Conservation (phyloP, 106 monocot species). For the Ottelia alismoides region DNA sequence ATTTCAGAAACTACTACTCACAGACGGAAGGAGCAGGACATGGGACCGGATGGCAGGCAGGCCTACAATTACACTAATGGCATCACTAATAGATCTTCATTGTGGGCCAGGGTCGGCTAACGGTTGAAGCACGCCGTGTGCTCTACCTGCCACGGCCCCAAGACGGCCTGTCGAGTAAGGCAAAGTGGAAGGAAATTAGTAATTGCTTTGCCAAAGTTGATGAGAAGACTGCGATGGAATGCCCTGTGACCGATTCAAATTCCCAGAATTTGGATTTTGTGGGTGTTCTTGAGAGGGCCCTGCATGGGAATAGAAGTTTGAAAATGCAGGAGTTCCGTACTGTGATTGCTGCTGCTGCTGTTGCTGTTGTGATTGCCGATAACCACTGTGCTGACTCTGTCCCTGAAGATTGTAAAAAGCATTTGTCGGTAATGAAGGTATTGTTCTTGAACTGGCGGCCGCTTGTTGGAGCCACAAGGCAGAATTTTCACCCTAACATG, state of each 20-base stretch:
- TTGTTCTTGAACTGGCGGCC: constrained; percentile 60
- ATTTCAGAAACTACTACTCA: too few relatives aligned
- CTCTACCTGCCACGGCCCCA: too few relatives aligned
- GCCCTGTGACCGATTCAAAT: constrained; percentile 43
- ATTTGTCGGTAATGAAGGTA: constrained; percentile 59
- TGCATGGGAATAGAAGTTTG: constrained; percentile 63
- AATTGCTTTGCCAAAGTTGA: constrained; percentile 76
- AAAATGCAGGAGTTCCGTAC: constrained; percentile 45
- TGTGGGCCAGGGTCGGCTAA: too few relatives aligned
- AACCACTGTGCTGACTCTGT: constrained; percentile 61
- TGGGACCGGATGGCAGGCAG: too few relatives aligned
- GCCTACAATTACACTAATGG: too few relatives aligned
- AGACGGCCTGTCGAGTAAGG: too few relatives aligned
- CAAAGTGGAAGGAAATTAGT: too few relatives aligned
- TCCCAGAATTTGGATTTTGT: constrained; percentile 27
- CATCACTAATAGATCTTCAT: too few relatives aligned
- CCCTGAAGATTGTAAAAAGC: constrained; percentile 65
- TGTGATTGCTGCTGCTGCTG: constrained; percentile 67
- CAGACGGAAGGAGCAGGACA: too few relatives aligned
- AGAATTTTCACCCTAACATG: constrained; percentile 52
- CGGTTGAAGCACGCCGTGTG: too few relatives aligned
- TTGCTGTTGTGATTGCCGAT: constrained; percentile 79
- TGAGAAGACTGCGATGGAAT: constrained; percentile 47
- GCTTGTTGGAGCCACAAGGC: constrained; percentile 73
- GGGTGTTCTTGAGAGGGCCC: constrained; percentile 47